These are phyloP conservation scores for Penicillium sp. DNA, from an alignment of 2,329 filamentous ascomycete genomes.

Conservation along the genomic window DNA sequence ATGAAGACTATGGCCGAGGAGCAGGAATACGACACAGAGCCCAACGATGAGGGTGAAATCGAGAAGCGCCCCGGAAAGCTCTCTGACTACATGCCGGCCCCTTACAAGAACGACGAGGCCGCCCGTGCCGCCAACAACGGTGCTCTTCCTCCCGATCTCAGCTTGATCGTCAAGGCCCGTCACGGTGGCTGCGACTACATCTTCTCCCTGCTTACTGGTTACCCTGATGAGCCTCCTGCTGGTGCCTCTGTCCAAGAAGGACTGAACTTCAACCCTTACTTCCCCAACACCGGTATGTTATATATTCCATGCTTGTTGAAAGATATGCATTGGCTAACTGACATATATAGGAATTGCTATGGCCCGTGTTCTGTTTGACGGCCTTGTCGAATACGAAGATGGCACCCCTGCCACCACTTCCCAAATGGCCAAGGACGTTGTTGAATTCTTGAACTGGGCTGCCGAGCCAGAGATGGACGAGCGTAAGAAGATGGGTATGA, in stretches of 20 bases:
- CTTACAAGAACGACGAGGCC: slow-evolving; percentile 99
- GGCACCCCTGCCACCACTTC: slow-evolving; percentile 89
- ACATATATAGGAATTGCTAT: slow-evolving; percentile 69
- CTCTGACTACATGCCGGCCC: slow-evolving; percentile 89
- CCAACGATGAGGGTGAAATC: slow-evolving; percentile 96
- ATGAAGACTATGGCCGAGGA: slow-evolving; percentile 96
- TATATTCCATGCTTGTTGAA: neutral
- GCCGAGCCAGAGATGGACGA: slow-evolving; percentile 99
- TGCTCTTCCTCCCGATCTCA: slow-evolving; percentile 94
- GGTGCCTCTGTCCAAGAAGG: slow-evolving; percentile 80
- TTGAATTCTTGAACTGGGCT: slow-evolving; percentile 98
- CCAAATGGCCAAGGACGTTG: slow-evolving; percentile 99
- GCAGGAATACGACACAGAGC: slow-evolving; percentile 97
- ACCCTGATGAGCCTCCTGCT: slow-evolving; percentile 92
- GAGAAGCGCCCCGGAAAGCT: slow-evolving; percentile 98
- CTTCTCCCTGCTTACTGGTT: slow-evolving; percentile 93
- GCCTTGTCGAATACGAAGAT: slow-evolving; percentile 96
- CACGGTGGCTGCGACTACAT: slow-evolving; percentile 99
- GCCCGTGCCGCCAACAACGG: slow-evolving; percentile 97
- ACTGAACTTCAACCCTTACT: slow-evolving; percentile 99
- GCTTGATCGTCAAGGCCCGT: slow-evolving; percentile 93
- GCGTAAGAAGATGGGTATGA: slow-evolving; percentile 99
- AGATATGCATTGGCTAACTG: slow-evolving; percentile 2
- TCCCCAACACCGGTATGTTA: slow-evolving; percentile 79
- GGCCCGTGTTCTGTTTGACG: slow-evolving; percentile 97